Percentiles rank a stretch among this genome's conserved stretches.
Evolutionary conservation across 805 yeast species (phyloP).

Genomic region (Schwanniomyces sp.): DNA sequence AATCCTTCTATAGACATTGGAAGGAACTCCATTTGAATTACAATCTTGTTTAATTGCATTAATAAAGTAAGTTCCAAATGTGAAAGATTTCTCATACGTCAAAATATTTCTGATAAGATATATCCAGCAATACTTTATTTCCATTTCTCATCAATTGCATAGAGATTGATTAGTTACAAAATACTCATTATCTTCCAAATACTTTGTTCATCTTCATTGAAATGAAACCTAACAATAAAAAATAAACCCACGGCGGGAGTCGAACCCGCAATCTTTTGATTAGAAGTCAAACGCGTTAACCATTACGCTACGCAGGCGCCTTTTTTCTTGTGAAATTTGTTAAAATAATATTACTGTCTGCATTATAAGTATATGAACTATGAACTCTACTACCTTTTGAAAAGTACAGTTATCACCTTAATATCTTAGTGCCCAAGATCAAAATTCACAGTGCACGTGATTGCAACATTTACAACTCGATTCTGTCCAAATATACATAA

Average conservation of each 20-base stretch:
- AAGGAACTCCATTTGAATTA: not conserved
- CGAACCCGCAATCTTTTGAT: constrained; percentile 68
- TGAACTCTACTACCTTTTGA: too few relatives aligned
- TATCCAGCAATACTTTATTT: not conserved
- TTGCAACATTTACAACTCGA: too few relatives aligned
- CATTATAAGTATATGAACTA: too few relatives aligned
- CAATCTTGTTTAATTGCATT: too few relatives aligned
- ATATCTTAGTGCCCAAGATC: too few relatives aligned
- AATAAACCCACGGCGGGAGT: constrained; percentile 48
- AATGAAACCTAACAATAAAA: too few relatives aligned
- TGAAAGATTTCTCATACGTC: not conserved
- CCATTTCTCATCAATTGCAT: not conserved
- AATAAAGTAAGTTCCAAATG: not conserved
- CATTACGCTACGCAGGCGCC: constrained; percentile 52
- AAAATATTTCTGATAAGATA: too few relatives aligned
- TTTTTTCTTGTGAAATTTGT: not conserved
- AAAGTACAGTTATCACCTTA: too few relatives aligned
- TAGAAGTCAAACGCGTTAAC: constrained; percentile 69
- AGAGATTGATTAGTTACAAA: not conserved
- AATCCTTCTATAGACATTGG: not conserved
- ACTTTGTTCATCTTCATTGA: too few relatives aligned
- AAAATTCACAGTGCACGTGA: too few relatives aligned
- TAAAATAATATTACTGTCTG: too few relatives aligned
- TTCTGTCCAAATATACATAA: too few relatives aligned
- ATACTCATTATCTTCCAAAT: not conserved